These are phyloP conservation scores for Neurospora intermedia DNA, from an alignment of 495 filamentous ascomycete species.

Conservation along the genomic window DNA sequence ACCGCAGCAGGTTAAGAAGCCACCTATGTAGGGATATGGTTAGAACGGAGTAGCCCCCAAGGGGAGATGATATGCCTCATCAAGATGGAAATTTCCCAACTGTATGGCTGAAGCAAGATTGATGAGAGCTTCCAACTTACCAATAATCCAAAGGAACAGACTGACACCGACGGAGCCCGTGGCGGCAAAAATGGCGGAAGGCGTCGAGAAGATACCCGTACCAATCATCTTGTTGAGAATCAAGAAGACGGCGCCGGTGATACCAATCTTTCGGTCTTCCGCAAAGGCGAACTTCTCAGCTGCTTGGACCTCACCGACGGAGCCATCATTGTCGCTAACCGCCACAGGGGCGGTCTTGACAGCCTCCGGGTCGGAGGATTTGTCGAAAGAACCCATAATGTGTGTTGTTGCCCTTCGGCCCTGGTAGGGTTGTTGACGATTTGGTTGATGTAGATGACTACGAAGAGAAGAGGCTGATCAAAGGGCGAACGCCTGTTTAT, in stretches of 20 bases:
- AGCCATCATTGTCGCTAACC: slow-evolving; percentile 2
- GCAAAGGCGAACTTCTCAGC: slow-evolving; percentile 35
- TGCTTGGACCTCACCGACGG: slow-evolving; percentile 16
- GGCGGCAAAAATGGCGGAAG: slow-evolving; percentile 36
- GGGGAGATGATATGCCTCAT: not conserved
- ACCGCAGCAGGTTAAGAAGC: slow-evolving; percentile 24
- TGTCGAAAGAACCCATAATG: slow-evolving; percentile 11
- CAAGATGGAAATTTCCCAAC: not conserved
- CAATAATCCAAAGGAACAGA: slow-evolving; percentile 29
- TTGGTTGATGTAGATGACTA: not conserved
- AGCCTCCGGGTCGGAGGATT: slow-evolving; percentile 4
- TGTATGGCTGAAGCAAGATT: not conserved
- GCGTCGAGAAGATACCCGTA: slow-evolving; percentile 45
- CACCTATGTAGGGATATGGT: slow-evolving; percentile 6
- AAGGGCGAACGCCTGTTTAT: slow-evolving; percentile 2
- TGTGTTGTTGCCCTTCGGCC: not conserved
- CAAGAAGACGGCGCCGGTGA: slow-evolving; percentile 41
- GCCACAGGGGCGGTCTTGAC: slow-evolving; percentile 1
- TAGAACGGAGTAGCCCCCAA: slow-evolving; percentile 2
- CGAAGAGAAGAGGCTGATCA: not conserved
- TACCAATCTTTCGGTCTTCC: slow-evolving; percentile 39
- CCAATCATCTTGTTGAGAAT: slow-evolving; percentile 49
- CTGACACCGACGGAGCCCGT: slow-evolving; percentile 35
- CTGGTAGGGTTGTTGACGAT: not conserved
- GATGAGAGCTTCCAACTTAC: not conserved